Percentiles rank a stretch among this genome's conserved stretches.
phyloP scores from a whole-genome alignment of 2,329 filamentous ascomycete species.

The Sporothrix euskadiensis region DNA sequence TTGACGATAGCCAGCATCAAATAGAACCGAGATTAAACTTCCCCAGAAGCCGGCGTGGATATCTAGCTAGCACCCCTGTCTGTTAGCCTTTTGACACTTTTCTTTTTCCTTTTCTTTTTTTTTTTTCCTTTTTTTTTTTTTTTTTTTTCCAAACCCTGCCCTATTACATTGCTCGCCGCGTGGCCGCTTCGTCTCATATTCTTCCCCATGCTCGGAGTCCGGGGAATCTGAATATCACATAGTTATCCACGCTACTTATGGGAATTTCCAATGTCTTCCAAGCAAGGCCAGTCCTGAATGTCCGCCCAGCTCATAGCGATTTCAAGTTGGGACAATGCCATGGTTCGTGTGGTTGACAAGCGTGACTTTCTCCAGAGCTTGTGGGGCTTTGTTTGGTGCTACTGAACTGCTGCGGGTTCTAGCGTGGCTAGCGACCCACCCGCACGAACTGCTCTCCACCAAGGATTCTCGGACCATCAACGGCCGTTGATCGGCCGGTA shows the following conservation, averaged over 20 bases:
- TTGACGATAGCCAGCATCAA: background rate
- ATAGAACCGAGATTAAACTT: background rate
- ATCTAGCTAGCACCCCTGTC: background rate
- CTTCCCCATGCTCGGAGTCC: background rate
- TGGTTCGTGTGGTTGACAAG: background rate
- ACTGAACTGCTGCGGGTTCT: background rate
- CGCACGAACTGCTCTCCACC: background rate
- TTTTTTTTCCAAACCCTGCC: background rate
- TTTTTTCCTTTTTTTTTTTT: too few species aligned
- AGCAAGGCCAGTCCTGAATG: background rate
- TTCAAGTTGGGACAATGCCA: too few species aligned
- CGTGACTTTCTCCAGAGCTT: background rate
- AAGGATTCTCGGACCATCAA: constrained; percentile 9
- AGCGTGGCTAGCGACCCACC: background rate
- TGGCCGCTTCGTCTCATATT: background rate
- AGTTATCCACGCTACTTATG: too few species aligned
- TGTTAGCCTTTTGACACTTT: background rate
- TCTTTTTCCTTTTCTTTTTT: too few species aligned
- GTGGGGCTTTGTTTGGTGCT: background rate
- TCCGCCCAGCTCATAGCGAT: too few species aligned
- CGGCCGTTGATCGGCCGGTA: constrained; percentile 8
- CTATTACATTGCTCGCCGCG: background rate
- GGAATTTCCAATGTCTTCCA: background rate
- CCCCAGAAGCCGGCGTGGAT: background rate
- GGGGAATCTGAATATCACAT: background rate